Evolutionary conservation across 2,329 filamentous ascomycete genomes (phyloP), one percentile per base, ranked within the genome.

Genomic region (Apiospora phragmitis): DNA sequence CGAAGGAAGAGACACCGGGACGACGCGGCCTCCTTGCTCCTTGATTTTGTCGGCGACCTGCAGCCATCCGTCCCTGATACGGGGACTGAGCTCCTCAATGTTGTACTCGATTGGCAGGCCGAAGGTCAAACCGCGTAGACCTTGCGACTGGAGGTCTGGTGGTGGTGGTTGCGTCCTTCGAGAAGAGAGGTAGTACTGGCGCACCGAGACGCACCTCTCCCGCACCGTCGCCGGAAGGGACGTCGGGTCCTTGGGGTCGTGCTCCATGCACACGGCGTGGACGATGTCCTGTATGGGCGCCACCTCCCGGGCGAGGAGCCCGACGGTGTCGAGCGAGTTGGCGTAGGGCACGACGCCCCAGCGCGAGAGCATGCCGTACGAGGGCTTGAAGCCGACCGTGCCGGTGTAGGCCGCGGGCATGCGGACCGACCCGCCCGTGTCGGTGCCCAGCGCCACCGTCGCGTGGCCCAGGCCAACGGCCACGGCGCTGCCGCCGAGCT

Each of bases 401-500:
- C 93, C 93, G 11, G 92, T 94, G 79, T 97, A 98, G 1, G 95
- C 93, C 18, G 95, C 95, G 0, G 95, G 95, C 67, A 98, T 86
- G 71, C 95, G 88, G 67, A 98, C 92, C 1, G 93, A 97, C 18
- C 95, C 95, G 74, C 95, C 95, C 0, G 95, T 99, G 79, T 99
- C 96, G 26, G 96, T 98, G 24, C 96, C 96, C 38, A 99, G 83
- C 9, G 94, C 94, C 47, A 90, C 70, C 35, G 88, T 84, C 0
- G 85, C 86, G 4, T 85, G 83, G 29, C 87, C 87, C 0, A 87
- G 85, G 26, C 88, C 90, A 47, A 98, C 93, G 18, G 94, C 94
- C 12, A 97, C 89, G 3, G 96, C 96, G 80, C 95, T 98, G 24
- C 96, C 96, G 55, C 96, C 4, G 95, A 98, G 80, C 95, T 98